Conservation (phyloP, 257 asterid species). For the Scutellaria galericulata region DNA sequence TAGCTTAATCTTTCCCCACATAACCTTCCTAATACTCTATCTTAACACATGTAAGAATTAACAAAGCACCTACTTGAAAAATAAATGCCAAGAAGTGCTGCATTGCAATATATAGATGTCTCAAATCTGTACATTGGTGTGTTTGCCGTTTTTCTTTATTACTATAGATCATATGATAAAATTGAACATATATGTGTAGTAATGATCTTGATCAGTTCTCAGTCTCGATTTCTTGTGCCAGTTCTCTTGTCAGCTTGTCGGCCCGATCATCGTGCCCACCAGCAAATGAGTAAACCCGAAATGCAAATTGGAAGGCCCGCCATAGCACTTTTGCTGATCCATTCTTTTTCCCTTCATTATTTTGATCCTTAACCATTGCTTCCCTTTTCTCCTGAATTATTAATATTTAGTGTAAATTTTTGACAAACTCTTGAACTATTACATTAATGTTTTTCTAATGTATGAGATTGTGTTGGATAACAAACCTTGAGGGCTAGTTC, state of each 20-base stretch:
- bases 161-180: conserved; percentile 13
- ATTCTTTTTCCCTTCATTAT: conserved; percentile 44
- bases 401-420: neutral
- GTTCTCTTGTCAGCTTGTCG: conserved; percentile 72
- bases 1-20: conserved; percentile 37
- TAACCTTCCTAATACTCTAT: conserved; percentile 21
- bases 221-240: conserved; percentile 76
- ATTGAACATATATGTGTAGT: conserved; percentile 6
- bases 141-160: neutral
- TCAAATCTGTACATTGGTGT: conserved; percentile 26
- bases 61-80: conserved; percentile 16
- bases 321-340: conserved; percentile 69
- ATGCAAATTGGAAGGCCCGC: conserved; percentile 93
- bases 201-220: conserved; percentile 39
- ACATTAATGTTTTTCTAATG: neutral
- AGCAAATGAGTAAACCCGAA: conserved; percentile 74
- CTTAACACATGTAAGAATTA: conserved; percentile 14
- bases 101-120: conserved; percentile 27
- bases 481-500: conserved; percentile 86
- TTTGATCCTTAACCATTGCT: conserved; percentile 38
- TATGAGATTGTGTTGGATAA: neutral
- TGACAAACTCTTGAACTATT: neutral
- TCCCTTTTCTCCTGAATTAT: conserved; percentile 61
- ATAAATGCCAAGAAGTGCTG: conserved; percentile 3
- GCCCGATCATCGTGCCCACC: conserved; percentile 97